phyloP scores from a whole-genome alignment of 2,329 filamentous ascomycete genomes.

The Xenosphaeropsis pyriputrescens region DNA sequence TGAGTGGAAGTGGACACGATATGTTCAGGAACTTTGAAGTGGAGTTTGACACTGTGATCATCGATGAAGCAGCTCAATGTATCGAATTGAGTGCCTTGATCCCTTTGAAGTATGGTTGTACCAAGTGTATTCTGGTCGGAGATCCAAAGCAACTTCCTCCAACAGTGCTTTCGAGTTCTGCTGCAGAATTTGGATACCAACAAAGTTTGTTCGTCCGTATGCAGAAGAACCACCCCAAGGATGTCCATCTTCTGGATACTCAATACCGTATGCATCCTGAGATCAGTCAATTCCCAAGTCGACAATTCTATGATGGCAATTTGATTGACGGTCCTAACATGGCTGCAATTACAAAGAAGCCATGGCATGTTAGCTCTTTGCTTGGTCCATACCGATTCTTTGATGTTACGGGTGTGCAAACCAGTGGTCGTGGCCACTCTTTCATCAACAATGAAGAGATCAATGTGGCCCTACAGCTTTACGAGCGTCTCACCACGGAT shows the following conservation, averaged over 20 bases:
- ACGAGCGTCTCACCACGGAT: slow-evolving; percentile 63
- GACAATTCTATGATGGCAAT: slow-evolving; percentile 80
- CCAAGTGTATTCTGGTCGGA: slow-evolving; percentile 92
- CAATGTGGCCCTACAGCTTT: slow-evolving; percentile 73
- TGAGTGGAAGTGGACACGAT: slow-evolving; percentile 91
- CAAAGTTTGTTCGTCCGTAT: slow-evolving; percentile 97
- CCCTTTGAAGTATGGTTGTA: slow-evolving; percentile 91
- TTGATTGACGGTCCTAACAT: slow-evolving; percentile 78
- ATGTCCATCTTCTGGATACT: slow-evolving; percentile 88
- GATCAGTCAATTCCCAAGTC: slow-evolving; percentile 82
- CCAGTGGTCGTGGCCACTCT: slow-evolving; percentile 75
- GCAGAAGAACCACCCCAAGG: slow-evolving; percentile 79
- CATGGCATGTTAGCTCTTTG: slow-evolving; percentile 73
- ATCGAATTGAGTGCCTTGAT: slow-evolving; percentile 95
- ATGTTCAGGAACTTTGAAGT: slow-evolving; percentile 92
- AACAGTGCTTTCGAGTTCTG: slow-evolving; percentile 88
- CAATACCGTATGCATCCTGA: slow-evolving; percentile 99
- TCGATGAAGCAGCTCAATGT: slow-evolving; percentile 95
- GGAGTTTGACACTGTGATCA: slow-evolving; percentile 96
- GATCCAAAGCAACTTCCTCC: slow-evolving; percentile 96
- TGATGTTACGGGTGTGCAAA: slow-evolving; percentile 80
- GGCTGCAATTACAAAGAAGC: slow-evolving; percentile 56
- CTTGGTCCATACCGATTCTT: slow-evolving; percentile 95
- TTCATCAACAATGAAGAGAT: slow-evolving; percentile 81
- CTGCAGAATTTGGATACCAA: slow-evolving; percentile 85